phyloP scores from a whole-genome alignment of 2,329 filamentous ascomycete genomes.

The Trichoderma sp. region DNA sequence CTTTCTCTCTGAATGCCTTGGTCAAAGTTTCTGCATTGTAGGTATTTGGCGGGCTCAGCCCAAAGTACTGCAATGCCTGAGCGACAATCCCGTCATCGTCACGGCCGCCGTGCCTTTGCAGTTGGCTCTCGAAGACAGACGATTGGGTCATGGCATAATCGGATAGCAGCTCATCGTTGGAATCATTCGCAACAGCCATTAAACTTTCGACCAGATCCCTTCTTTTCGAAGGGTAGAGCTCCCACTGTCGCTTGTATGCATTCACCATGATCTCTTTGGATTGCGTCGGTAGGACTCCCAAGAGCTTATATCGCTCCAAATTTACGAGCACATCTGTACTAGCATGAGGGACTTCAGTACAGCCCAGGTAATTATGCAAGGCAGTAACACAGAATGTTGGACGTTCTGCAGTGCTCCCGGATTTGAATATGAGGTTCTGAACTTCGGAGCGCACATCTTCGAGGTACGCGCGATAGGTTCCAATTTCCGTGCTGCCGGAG shows the following conservation, averaged over 20 bases:
- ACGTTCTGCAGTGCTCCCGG: slow-evolving; percentile 31
- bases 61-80: slow-evolving; percentile 36
- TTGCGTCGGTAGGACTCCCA: slow-evolving; percentile 39
- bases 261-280: slow-evolving; percentile 35
- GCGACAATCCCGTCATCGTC: slow-evolving; percentile 34
- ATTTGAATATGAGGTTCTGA: slow-evolving; percentile 41
- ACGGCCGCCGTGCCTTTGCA: slow-evolving; percentile 26
- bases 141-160: slow-evolving; percentile 39
- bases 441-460: slow-evolving; percentile 50
- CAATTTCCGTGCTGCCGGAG: slow-evolving; percentile 36
- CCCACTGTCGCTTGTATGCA: slow-evolving; percentile 42
- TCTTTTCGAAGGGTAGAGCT: slow-evolving; percentile 32
- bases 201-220: slow-evolving; percentile 34
- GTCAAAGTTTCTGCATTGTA: slow-evolving; percentile 36
- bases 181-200: slow-evolving; percentile 35
- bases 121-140: slow-evolving; percentile 39
- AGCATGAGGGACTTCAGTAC: slow-evolving; percentile 30
- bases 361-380: slow-evolving; percentile 34
- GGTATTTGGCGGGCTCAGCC: slow-evolving; percentile 35
- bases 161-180: slow-evolving; percentile 34
- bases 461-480: slow-evolving; percentile 45
- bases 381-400: slow-evolving; percentile 31
- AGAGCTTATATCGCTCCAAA: slow-evolving; percentile 33
- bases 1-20: slow-evolving; percentile 35
- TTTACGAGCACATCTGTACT: slow-evolving; percentile 31